Evolutionary conservation across 2,329 filamentous ascomycete genomes (phyloP).

Genomic region (Iodosphaeria phyllophila): DNA sequence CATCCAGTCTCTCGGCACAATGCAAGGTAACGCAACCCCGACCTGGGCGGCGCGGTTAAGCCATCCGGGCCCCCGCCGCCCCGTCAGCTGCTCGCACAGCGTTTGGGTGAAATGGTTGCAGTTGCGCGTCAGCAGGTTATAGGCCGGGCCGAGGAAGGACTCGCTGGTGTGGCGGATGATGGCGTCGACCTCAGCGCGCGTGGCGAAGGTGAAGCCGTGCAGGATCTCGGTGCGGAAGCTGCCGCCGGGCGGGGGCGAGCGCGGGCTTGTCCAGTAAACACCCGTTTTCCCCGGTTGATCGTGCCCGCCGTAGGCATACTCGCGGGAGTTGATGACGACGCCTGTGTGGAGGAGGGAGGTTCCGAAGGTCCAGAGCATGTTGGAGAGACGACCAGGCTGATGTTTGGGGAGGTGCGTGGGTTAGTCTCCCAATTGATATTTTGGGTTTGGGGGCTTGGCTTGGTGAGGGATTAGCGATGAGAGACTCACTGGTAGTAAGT

Average conservation of each 20-base stretch:
- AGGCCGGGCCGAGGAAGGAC: slow-evolving; percentile 55
- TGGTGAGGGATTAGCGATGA: slow-evolving; percentile 1
- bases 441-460: slow-evolving; percentile 5
- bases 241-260: slow-evolving; percentile 54
- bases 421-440: neutral
- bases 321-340: slow-evolving; percentile 59
- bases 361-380: slow-evolving; percentile 59
- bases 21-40: slow-evolving; percentile 61
- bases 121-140: slow-evolving; percentile 69
- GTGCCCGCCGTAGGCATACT: slow-evolving; percentile 78
- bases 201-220: slow-evolving; percentile 59
- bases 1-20: slow-evolving; percentile 70
- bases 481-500: slow-evolving; percentile 47
- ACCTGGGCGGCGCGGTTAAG: slow-evolving; percentile 73
- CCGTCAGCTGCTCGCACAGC: slow-evolving; percentile 56
- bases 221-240: slow-evolving; percentile 59
- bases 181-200: slow-evolving; percentile 48
- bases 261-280: slow-evolving; percentile 67
- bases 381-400: slow-evolving; percentile 56
- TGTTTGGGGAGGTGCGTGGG: slow-evolving; percentile 1
- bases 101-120: slow-evolving; percentile 79
- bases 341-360: slow-evolving; percentile 66
- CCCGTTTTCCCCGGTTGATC: slow-evolving; percentile 51
- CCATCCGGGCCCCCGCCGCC: slow-evolving; percentile 52
- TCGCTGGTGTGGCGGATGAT: slow-evolving; percentile 52